Percentiles rank a stretch among this genome's conserved stretches.
Evolutionary conservation across 148 eudicot genomes (phyloP).

Genomic region (Cornus florida): DNA sequence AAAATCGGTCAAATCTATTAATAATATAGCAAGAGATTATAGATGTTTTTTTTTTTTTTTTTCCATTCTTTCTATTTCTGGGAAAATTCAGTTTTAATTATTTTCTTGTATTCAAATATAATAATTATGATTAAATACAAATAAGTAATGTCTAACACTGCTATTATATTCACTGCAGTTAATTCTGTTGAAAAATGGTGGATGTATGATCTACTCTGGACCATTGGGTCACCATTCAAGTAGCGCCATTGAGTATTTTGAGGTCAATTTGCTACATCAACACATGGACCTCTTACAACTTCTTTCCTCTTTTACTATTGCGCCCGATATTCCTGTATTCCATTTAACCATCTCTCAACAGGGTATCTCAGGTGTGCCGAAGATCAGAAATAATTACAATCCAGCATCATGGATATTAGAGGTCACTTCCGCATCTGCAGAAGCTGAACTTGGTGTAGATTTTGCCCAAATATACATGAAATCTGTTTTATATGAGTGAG

Average conservation of each 20-base stretch:
- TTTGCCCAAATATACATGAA: slow-evolving; percentile 53
- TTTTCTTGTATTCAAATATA: not conserved
- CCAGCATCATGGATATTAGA: slow-evolving; percentile 95
- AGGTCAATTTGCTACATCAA: slow-evolving; percentile 38
- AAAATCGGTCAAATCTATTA: not conserved
- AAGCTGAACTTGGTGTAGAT: slow-evolving; percentile 63
- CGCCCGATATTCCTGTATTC: too few species aligned
- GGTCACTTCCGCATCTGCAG: slow-evolving; percentile 73
- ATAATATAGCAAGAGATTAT: too few species aligned
- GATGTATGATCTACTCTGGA: slow-evolving; percentile 73
- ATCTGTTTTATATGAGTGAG: slow-evolving; percentile 61
- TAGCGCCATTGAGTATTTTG: slow-evolving; percentile 63
- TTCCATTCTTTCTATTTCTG: not conserved
- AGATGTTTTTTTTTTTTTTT: not conserved
- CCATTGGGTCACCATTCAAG: slow-evolving; percentile 67
- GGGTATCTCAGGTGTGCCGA: slow-evolving; percentile 67
- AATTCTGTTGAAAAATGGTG: slow-evolving; percentile 66
- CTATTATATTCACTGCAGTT: slow-evolving; percentile 41
- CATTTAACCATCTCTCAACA: slow-evolving; percentile 15
- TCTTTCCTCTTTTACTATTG: too few species aligned
- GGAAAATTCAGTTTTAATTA: not conserved
- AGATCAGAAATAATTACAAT: slow-evolving; percentile 64
- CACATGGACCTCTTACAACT: too few species aligned
- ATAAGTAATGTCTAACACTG: not conserved
- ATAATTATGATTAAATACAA: not conserved